Base-by-base conservation (phyloP, 2,329 filamentous ascomycete genomes). In the Mollisia scopiformis region DNA sequence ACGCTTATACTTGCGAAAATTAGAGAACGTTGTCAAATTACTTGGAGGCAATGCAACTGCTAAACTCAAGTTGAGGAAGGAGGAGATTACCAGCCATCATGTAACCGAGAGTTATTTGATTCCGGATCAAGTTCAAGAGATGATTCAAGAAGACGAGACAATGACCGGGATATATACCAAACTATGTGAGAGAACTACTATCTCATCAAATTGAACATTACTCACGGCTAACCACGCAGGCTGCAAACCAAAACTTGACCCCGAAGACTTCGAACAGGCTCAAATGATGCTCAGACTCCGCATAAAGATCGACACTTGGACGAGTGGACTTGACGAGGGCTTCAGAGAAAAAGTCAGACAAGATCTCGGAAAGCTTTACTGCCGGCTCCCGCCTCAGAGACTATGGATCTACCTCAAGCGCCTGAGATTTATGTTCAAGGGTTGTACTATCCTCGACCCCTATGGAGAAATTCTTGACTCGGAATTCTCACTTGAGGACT, bases 301-400 rank as follows among this genome's bases (percentile, higher is more conserved):
- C 19, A 53, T 61, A 13, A 57, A 53, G 21, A 19, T 61, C 19
- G 58, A 61, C 30, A 52, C 46, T 13, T 57, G 58, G 47, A 52
- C 53, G 3, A 46, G 16, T 27, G 35, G 47, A 3, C 43, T 57
- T 19, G 25, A 51, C 11, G 58, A 61, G 43, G 14, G 19, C 4
- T 1, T 51, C n/a, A 27, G 58, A 28, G 31, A 56, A 13, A 41
- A 46, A 39, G 13, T 21, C 21, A 53, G 53, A 41, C 39, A 51
- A 50, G 19, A 51, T 13, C 43, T 56, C 14, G 3, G 7, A n/a
- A 11, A 51, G 3, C n/a, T 43, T 3, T 56, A 56, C 27, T 54
- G 35, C 13, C 16, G 35, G 27, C 50, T 54, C 13, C 57, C 57
- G 2, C 28, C 46, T 5, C 31, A 52, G 6, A 53, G 53, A n/a